Evolutionary conservation across 2,329 filamentous ascomycete genomes (phyloP).

Genomic region (Epichloe glyceriae): DNA sequence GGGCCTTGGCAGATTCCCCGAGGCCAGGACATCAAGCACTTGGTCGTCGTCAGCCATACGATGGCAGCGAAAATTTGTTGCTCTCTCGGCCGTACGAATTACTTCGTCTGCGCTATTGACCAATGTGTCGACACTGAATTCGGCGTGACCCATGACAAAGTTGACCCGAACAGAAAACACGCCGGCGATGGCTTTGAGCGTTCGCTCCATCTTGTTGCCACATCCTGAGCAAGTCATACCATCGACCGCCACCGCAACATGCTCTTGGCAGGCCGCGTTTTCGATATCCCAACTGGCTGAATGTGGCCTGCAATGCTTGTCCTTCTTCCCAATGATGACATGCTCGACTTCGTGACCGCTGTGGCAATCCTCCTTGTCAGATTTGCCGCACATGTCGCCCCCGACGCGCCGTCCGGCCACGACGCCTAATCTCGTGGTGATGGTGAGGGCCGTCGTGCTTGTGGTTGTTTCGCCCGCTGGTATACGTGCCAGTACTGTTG

Average conservation of each 20-base stretch:
- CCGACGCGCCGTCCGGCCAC: constrained; percentile 8
- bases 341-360: constrained; percentile 6
- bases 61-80: constrained; percentile 19
- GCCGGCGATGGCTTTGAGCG: constrained; percentile 15
- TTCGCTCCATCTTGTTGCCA: constrained; percentile 20
- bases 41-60: constrained; percentile 15
- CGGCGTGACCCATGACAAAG: constrained; percentile 25
- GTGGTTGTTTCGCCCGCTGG: constrained; percentile 5
- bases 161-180: constrained; percentile 22
- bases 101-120: constrained; percentile 15
- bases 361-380: constrained; percentile 7
- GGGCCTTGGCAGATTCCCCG: constrained; percentile 9
- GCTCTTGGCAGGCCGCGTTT: constrained; percentile 14
- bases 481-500: not conserved
- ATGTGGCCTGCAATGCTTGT: not conserved
- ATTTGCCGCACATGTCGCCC: constrained; percentile 3
- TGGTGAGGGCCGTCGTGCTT: constrained; percentile 8
- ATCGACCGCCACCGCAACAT: constrained; percentile 16
- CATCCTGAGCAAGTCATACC: constrained; percentile 27
- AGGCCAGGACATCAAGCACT: constrained; percentile 17
- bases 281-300: constrained; percentile 12
- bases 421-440: constrained; percentile 12
- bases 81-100: constrained; percentile 13
- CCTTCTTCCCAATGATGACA: not conserved
- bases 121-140: constrained; percentile 17